Evolutionary conservation across 2,329 filamentous ascomycete species (phyloP).

Genomic region (Fusarium virguliforme): DNA sequence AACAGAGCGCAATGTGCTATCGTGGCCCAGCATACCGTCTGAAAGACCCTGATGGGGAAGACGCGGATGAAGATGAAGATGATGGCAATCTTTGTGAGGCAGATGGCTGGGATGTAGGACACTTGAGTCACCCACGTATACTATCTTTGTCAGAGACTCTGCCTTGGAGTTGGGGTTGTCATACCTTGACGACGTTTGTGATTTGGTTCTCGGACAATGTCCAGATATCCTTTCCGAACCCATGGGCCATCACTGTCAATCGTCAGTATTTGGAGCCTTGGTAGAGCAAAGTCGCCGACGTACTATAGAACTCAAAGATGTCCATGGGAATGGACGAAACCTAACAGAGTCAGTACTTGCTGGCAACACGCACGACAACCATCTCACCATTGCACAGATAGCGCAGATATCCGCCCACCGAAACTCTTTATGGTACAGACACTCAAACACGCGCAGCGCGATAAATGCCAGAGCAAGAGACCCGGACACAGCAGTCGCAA

Average conservation of each 20-base stretch:
- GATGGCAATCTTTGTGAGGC: conserved; percentile 12
- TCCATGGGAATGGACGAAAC: neutral
- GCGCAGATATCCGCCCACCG: conserved; percentile 9
- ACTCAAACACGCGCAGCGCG: conserved; percentile 9
- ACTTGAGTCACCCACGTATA: conserved; percentile 18
- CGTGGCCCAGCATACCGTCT: conserved; percentile 1
- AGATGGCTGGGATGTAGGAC: conserved; percentile 15
- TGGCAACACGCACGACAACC: neutral
- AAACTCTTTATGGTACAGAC: conserved; percentile 5
- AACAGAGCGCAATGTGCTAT: neutral
- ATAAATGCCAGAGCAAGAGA: neutral
- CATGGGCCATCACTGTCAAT: conserved; percentile 8
- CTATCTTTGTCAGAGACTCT: neutral
- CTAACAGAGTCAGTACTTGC: neutral
- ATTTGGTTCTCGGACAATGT: conserved; percentile 11
- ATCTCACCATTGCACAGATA: conserved; percentile 2
- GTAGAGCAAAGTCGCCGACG: neutral
- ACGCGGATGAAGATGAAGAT: conserved; percentile 5
- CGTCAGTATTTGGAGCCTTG: neutral
- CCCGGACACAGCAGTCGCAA: neutral
- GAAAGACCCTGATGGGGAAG: neutral
- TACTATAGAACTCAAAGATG: conserved; percentile 9
- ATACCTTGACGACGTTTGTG: conserved; percentile 17
- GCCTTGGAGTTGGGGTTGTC: too few species aligned
- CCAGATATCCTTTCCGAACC: conserved; percentile 15